Conservation (phyloP, 1,284 basidiomycete species). For the Marasmius fiardii region DNA sequence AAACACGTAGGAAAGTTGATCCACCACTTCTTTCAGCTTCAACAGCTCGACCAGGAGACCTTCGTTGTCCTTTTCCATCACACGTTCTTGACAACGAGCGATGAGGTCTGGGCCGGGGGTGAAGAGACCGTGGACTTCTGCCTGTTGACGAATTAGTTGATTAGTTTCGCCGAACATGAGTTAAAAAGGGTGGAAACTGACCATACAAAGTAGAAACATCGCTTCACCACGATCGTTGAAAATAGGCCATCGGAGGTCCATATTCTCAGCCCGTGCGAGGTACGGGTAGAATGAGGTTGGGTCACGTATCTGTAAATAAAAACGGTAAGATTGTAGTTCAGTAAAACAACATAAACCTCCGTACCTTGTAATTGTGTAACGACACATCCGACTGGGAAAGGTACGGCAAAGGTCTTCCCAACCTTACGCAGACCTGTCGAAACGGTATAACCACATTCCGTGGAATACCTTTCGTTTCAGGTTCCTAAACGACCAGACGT, state of each 20-base stretch:
- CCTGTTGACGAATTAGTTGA: not conserved
- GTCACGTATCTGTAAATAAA: conserved; percentile 11
- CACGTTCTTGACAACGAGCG: conserved; percentile 13
- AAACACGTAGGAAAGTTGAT: conserved; percentile 13
- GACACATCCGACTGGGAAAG: conserved; percentile 13
- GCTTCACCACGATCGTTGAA: conserved; percentile 13
- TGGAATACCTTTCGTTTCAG: conserved; percentile 13
- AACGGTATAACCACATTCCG: conserved; percentile 10
- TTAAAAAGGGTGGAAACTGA: not conserved
- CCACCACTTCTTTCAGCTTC: conserved; percentile 11
- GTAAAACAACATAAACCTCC: not conserved
- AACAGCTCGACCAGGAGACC: conserved; percentile 10
- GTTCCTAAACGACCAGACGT: conserved; percentile 3
- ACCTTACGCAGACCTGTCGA: conserved; percentile 9
- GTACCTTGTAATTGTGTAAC: conserved; percentile 13
- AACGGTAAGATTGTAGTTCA: too few species aligned
- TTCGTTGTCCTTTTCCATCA: conserved; percentile 12
- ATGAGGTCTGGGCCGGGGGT: conserved; percentile 12
- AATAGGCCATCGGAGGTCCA: conserved; percentile 14
- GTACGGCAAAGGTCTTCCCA: conserved; percentile 12
- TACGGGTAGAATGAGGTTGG: conserved; percentile 11
- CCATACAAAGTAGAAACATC: conserved; percentile 13
- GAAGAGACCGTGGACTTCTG: conserved; percentile 12
- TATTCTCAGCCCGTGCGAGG: conserved; percentile 9
- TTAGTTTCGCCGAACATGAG: not conserved